Conservation (phyloP, 805 yeast species). For the Soucietia sequanensis region DNA sequence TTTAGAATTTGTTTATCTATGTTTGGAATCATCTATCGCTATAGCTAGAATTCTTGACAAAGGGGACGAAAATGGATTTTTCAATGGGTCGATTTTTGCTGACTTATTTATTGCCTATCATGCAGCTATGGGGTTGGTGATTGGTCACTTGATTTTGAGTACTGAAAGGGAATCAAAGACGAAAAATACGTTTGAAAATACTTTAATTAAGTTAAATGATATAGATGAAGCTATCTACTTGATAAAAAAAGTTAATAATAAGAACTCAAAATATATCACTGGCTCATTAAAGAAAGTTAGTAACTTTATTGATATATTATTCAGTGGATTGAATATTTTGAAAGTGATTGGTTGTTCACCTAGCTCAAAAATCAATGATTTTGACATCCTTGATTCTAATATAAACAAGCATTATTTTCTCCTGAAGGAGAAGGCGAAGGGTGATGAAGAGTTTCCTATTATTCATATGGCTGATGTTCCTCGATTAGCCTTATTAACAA, state of each 20-base stretch:
- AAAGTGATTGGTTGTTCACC: too few relatives aligned
- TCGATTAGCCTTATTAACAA: too few relatives aligned
- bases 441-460: too few relatives aligned
- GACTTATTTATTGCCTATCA: slow-evolving; percentile 46
- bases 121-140: slow-evolving; percentile 39
- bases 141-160: slow-evolving; percentile 39
- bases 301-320: background rate
- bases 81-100: slow-evolving; percentile 43
- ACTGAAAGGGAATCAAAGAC: background rate
- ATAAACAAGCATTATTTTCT: too few relatives aligned
- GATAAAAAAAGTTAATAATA: background rate
- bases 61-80: slow-evolving; percentile 33
- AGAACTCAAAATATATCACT: background rate
- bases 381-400: too few relatives aligned
- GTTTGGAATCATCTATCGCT: slow-evolving; percentile 39
- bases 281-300: background rate
- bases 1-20: background rate
- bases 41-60: slow-evolving; percentile 37
- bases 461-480: too few relatives aligned
- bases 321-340: background rate
- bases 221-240: background rate
- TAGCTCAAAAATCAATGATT: too few relatives aligned
- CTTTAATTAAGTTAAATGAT: too few relatives aligned
- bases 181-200: background rate
- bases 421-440: too few relatives aligned